Percentiles rank a stretch among this genome's conserved stretches.
Evolutionary conservation across 2,329 filamentous ascomycete species (phyloP).

Genomic region (Hirsutella thompsonii): DNA sequence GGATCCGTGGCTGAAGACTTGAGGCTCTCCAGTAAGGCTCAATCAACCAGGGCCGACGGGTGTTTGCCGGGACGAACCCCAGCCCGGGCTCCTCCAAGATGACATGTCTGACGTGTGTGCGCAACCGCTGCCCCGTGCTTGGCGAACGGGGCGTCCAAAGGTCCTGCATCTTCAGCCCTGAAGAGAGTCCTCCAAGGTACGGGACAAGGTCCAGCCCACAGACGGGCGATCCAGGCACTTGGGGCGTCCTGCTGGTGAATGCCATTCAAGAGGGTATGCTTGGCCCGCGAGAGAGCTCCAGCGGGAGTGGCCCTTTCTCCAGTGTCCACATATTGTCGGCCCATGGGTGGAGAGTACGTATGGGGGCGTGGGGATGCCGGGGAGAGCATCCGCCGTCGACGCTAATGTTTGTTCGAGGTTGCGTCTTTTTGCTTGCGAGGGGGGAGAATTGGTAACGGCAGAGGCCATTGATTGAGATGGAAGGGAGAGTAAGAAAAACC

Average conservation of each 20-base stretch:
- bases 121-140: too few relatives aligned
- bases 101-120: neutral
- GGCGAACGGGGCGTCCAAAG: too few relatives aligned
- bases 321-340: constrained; percentile 1
- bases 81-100: neutral
- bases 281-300: neutral
- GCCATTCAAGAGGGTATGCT: too few relatives aligned
- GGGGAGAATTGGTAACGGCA: neutral
- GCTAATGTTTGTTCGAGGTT: constrained; percentile 5
- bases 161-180: too few relatives aligned
- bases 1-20: neutral
- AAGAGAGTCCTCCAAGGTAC: too few relatives aligned
- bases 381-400: constrained; percentile 6
- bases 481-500: too few relatives aligned
- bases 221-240: too few relatives aligned
- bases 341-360: neutral
- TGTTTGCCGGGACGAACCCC: constrained; percentile 3
- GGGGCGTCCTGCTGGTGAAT: too few relatives aligned
- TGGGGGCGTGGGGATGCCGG: constrained; percentile 2
- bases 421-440: neutral
- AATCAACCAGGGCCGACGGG: constrained; percentile 1
- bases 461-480: neutral
- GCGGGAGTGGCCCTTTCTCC: neutral
- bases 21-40: neutral
- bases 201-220: too few relatives aligned